phyloP scores from a whole-genome alignment of 768 basidiomycete species.

The Mycena polygramma region DNA sequence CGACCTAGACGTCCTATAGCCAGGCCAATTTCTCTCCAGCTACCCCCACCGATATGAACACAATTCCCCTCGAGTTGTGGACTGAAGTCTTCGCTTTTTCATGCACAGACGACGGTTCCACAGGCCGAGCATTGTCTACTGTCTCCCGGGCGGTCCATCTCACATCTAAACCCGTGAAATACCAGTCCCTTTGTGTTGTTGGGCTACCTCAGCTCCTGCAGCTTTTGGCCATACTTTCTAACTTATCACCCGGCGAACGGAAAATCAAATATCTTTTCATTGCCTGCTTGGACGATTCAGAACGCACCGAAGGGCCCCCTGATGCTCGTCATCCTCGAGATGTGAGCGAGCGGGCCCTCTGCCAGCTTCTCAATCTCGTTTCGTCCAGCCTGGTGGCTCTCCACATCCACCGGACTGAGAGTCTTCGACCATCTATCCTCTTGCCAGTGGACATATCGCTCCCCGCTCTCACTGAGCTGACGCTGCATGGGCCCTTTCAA shows the following conservation, averaged over 20 bases:
- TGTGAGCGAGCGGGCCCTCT: not conserved
- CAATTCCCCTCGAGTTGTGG: conserved; percentile 11
- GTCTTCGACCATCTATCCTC: conserved; percentile 1
- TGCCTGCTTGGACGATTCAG: conserved; percentile 15
- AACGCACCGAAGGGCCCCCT: not conserved
- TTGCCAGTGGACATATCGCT: conserved; percentile 6
- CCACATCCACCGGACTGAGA: conserved; percentile 12
- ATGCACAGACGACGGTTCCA: conserved; percentile 19
- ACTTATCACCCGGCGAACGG: conserved; percentile 6
- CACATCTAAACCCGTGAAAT: conserved; percentile 22
- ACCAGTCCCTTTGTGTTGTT: conserved; percentile 21
- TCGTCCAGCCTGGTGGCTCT: conserved; percentile 15
- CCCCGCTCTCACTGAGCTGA: conserved; percentile 19
- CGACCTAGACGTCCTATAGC: too few relatives aligned
- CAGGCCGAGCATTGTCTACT: conserved; percentile 16
- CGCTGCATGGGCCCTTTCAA: conserved; percentile 20
- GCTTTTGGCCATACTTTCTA: not conserved
- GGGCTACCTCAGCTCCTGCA: conserved; percentile 9
- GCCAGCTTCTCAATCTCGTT: conserved; percentile 8
- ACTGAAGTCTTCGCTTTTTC: conserved; percentile 11
- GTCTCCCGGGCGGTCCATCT: conserved; percentile 6
- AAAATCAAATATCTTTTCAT: conserved; percentile 22
- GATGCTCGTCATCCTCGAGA: not conserved
- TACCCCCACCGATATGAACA: conserved; percentile 12
- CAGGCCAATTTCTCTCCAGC: not conserved